phyloP scores from a whole-genome alignment of 768 basidiomycete genomes.

The Podaxis sp. region DNA sequence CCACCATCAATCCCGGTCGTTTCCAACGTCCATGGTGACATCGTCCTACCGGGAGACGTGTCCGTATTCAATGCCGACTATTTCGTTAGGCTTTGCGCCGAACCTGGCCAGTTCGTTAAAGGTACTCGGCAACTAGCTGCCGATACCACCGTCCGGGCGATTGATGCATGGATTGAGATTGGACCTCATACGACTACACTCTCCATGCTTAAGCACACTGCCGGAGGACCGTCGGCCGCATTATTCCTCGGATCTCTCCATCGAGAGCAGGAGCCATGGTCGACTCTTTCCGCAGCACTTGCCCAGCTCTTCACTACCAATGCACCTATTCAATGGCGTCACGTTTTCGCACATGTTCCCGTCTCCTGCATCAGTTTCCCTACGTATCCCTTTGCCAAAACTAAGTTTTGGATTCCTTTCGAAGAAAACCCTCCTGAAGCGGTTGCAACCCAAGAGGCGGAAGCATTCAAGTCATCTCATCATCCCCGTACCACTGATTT shows the following conservation, averaged over 20 bases:
- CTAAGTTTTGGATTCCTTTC: conserved; percentile 58
- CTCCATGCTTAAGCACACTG: conserved; percentile 51
- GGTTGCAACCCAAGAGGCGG: not conserved
- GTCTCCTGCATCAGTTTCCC: conserved; percentile 53
- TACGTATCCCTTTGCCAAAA: conserved; percentile 58
- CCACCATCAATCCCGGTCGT: conserved; percentile 57
- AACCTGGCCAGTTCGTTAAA: conserved; percentile 57
- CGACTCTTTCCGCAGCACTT: conserved; percentile 45
- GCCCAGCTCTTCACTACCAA: conserved; percentile 46
- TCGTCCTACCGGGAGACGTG: conserved; percentile 53
- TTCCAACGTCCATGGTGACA: conserved; percentile 57
- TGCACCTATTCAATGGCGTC: conserved; percentile 51
- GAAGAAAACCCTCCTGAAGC: conserved; percentile 24
- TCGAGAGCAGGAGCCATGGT: conserved; percentile 43
- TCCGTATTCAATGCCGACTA: conserved; percentile 49
- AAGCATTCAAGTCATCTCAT: conserved; percentile 4
- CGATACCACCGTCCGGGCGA: conserved; percentile 23
- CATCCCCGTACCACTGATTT: conserved; percentile 13
- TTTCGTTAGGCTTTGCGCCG: conserved; percentile 56
- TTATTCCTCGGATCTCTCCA: conserved; percentile 51
- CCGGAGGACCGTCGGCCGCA: conserved; percentile 27
- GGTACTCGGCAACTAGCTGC: conserved; percentile 42
- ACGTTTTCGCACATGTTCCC: conserved; percentile 47
- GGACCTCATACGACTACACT: conserved; percentile 60
- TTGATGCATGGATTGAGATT: conserved; percentile 61